phyloP scores from a whole-genome alignment of 441 rosid species.

The Corymbia citriodora region DNA sequence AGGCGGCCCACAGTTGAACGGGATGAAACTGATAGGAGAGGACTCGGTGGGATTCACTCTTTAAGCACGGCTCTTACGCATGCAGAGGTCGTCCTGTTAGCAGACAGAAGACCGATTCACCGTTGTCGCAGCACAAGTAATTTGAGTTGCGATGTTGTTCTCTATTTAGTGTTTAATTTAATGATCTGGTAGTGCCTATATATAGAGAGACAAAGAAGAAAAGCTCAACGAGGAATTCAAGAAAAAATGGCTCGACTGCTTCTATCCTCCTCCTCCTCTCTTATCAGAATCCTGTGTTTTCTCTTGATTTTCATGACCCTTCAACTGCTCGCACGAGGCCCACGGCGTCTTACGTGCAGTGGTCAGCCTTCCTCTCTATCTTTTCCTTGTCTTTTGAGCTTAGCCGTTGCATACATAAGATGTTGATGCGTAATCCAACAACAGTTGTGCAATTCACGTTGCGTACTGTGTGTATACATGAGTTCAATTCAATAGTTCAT shows the following conservation, averaged over 20 bases:
- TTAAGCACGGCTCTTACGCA: neutral
- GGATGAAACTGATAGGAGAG: neutral
- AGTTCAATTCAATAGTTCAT: neutral
- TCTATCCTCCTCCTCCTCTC: neutral
- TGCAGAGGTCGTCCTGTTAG: neutral
- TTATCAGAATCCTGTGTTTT: neutral
- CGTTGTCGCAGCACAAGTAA: neutral
- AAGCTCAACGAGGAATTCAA: neutral
- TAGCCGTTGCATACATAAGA: neutral
- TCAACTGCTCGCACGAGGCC: neutral
- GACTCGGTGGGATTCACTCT: neutral
- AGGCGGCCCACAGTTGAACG: neutral
- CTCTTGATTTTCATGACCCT: neutral
- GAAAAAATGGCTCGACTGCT: neutral
- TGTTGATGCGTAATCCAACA: neutral
- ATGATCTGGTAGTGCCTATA: neutral
- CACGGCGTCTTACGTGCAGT: neutral
- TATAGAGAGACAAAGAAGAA: neutral
- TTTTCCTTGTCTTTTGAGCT: neutral
- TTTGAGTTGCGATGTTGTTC: neutral
- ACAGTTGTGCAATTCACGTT: neutral
- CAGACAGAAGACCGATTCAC: neutral
- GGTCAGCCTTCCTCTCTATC: neutral
- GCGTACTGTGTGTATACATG: accelerated
- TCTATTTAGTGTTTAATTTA: neutral